These are phyloP conservation scores for Pelargonium australe DNA, from an alignment of 441 rosid genomes.

Conservation along the genomic window DNA sequence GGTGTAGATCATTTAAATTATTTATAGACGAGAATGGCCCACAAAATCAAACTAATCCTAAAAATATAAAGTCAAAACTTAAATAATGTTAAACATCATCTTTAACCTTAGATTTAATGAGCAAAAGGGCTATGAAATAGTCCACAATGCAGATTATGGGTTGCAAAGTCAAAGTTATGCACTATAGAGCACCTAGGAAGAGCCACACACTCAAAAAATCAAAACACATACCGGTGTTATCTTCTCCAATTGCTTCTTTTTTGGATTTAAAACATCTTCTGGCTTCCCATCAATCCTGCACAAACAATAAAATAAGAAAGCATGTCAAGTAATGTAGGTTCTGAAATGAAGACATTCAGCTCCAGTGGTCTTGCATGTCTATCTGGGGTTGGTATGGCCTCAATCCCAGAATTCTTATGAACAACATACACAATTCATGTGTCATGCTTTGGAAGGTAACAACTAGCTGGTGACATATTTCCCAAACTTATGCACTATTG, in stretches of 20 bases:
- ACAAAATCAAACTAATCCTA: background rate
- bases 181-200: background rate
- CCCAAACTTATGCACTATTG: background rate
- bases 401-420: too few relatives aligned
- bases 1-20: background rate
- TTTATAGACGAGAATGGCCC: background rate
- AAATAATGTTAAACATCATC: background rate
- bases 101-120: background rate
- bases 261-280: slow-evolving; percentile 86
- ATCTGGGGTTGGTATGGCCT: too few relatives aligned
- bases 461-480: too few relatives aligned
- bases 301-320: background rate
- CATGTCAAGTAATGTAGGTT: background rate
- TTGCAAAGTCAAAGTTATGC: too few relatives aligned
- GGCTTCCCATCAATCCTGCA: slow-evolving; percentile 83
- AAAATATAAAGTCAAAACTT: too few relatives aligned
- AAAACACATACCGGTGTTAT: slow-evolving; percentile 65
- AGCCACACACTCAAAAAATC: background rate
- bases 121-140: background rate
- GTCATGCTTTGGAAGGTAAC: too few relatives aligned
- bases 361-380: background rate
- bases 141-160: too few relatives aligned
- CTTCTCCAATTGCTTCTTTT: slow-evolving; percentile 93
- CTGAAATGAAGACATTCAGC: background rate
- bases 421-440: too few relatives aligned